Conservation (phyloP, 805 yeast genomes). For the Suhomyces emberorum region DNA sequence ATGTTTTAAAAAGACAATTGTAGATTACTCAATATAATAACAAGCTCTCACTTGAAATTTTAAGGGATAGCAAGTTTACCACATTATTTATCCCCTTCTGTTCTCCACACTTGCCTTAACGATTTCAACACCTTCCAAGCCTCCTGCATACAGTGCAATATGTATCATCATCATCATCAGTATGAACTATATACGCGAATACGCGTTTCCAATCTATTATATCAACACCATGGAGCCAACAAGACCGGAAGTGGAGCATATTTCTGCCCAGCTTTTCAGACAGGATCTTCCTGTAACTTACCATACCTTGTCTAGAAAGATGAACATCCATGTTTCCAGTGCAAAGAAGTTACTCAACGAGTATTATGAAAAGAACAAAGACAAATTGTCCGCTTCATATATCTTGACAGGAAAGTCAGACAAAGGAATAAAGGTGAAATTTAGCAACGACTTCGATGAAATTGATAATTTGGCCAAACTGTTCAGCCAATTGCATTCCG, state of each 20-base stretch:
- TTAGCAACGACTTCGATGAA: constrained; percentile 20
- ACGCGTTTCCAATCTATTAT: neutral
- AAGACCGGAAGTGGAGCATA: constrained; percentile 25
- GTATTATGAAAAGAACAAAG: constrained; percentile 34
- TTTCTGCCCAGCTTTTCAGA: constrained; percentile 25
- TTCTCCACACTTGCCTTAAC: too few species aligned
- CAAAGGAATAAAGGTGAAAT: constrained; percentile 16
- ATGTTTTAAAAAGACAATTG: too few species aligned
- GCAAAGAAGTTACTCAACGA: constrained; percentile 40
- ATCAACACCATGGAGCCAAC: constrained; percentile 33
- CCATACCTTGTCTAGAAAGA: constrained; percentile 38
- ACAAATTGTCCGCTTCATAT: constrained; percentile 38
- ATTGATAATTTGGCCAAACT: constrained; percentile 19
- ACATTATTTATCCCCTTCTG: too few species aligned
- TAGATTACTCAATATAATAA: too few species aligned
- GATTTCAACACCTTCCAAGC: too few species aligned
- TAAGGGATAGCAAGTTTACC: too few species aligned
- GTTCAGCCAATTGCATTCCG: constrained; percentile 29
- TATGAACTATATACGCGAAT: neutral
- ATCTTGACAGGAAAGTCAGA: constrained; percentile 35
- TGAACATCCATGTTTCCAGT: constrained; percentile 33
- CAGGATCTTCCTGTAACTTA: constrained; percentile 34
- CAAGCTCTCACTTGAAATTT: too few species aligned
- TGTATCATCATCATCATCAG: too few species aligned
- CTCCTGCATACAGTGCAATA: too few species aligned